Evolutionary conservation across 1,284 basidiomycete species (phyloP), one percentile per base, ranked within the genome.

Genomic region (Mycena sp.): DNA sequence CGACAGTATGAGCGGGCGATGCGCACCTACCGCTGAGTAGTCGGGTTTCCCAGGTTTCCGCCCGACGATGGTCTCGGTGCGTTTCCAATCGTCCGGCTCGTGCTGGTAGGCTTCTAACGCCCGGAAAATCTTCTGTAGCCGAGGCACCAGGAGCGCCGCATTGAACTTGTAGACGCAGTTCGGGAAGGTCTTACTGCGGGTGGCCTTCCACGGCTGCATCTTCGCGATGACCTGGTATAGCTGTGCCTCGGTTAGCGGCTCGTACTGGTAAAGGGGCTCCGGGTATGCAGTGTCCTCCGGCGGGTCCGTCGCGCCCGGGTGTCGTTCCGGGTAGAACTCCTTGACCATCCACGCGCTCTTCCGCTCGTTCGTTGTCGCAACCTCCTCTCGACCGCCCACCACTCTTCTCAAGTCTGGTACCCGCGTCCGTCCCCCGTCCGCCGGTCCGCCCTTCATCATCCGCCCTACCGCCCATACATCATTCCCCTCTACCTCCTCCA

Each of bases 71-170:
- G 58, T 60, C 29, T 51, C 41, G 2, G 46, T 60, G 23, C n/a
- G 35, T 16, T 44, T 50, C 57, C 57, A 59, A n/a, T 59, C 57
- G 4, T 21, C 37, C 2, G 58, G 58, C n/a, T 60, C 44, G 40
- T 51, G 32, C 5, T 38, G n/a, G 29, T 48, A 41, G 2, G 25
- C 23, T 0, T 60, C 48, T 3, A 51, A 11, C 4, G 58, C 48
- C 17, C 49, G 17, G 35, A 28, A 53, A 17, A 60, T 53, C 17
- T 16, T 16, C 28, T 49, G 37, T 23, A 60, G 23, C 14, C 50
- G 11, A 1, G 58, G 58, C 1, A 60, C 58, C 6, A 60, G 49
- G 2, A 50, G 48, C 2, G 17, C 58, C 1, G 48, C 50, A 29
- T 30, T 25, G n/a, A 19, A n/a, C 28, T 43, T 52, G 49, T 59